A percentile compares a stretch with the other conserved stretches of the same genome.
These are phyloP conservation scores for Fagopyrum tataricum DNA, from an alignment of 148 eudicot species.

Conservation along the genomic window DNA sequence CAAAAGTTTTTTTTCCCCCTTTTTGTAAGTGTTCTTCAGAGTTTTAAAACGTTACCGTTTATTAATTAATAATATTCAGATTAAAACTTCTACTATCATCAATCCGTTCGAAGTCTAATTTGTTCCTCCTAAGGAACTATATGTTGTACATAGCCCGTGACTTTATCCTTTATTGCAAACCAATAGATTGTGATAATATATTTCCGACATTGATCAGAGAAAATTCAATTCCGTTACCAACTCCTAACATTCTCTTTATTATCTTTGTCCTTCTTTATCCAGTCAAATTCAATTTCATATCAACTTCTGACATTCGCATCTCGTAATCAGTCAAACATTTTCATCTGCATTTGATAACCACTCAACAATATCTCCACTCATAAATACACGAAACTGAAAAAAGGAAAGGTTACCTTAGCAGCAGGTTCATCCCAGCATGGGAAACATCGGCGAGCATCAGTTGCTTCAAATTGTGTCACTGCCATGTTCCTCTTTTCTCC, in stretches of 20 bases:
- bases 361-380: background rate
- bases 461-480: slow-evolving; percentile 93
- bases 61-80: background rate
- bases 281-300: background rate
- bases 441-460: slow-evolving; percentile 93
- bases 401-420: slow-evolving; percentile 49
- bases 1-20: background rate
- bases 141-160: background rate
- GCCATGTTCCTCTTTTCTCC: slow-evolving; percentile 98
- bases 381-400: background rate
- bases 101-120: background rate
- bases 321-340: background rate
- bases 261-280: background rate
- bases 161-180: background rate
- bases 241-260: background rate
- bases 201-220: background rate
- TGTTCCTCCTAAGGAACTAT: background rate
- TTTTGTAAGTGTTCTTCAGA: background rate
- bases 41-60: background rate
- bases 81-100: background rate
- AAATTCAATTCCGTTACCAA: background rate
- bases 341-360: background rate
- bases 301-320: background rate
- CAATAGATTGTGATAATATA: background rate
- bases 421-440: slow-evolving; percentile 99